These are phyloP conservation scores for Colletotrichum falcatum DNA, from an alignment of 2,329 filamentous ascomycete species.

Conservation along the genomic window DNA sequence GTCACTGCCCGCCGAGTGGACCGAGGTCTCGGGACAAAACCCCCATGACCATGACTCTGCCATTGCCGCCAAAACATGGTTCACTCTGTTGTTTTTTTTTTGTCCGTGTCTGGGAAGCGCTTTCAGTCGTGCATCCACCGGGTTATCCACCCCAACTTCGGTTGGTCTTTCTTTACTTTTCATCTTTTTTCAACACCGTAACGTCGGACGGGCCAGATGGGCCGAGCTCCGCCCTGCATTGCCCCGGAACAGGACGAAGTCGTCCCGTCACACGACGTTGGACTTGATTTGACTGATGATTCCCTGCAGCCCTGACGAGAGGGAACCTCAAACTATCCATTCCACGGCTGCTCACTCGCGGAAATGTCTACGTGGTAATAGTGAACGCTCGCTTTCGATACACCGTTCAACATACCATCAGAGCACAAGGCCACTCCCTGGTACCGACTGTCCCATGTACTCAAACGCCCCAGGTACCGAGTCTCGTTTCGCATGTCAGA, in stretches of 20 bases:
- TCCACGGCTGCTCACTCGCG: not conserved
- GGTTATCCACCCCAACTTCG: not conserved
- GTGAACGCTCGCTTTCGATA: not conserved
- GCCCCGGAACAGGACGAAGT: not conserved
- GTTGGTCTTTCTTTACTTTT: too few species aligned
- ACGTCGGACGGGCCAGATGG: not conserved
- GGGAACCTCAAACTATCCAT: not conserved
- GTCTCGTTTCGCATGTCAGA: constrained; percentile 30
- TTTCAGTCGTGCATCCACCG: not conserved
- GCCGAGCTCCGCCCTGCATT: not conserved
- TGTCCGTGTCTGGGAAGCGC: not conserved
- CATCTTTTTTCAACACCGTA: not conserved
- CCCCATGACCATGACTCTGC: constrained; percentile 33
- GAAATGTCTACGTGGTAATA: not conserved
- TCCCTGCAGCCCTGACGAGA: not conserved
- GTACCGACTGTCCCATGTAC: not conserved
- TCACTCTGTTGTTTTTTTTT: not conserved
- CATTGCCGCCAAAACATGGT: constrained; percentile 26
- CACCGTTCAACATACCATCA: not conserved
- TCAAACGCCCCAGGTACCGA: constrained; percentile 17
- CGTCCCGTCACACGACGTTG: constrained; percentile 2
- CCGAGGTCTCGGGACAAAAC: constrained; percentile 29
- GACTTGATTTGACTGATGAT: not conserved
- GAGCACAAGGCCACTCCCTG: constrained; percentile 1
- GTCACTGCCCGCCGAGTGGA: constrained; percentile 26